These are phyloP conservation scores for Hirsutella rhossiliensis DNA, from an alignment of 2,329 filamentous ascomycete species.

Conservation along the genomic window DNA sequence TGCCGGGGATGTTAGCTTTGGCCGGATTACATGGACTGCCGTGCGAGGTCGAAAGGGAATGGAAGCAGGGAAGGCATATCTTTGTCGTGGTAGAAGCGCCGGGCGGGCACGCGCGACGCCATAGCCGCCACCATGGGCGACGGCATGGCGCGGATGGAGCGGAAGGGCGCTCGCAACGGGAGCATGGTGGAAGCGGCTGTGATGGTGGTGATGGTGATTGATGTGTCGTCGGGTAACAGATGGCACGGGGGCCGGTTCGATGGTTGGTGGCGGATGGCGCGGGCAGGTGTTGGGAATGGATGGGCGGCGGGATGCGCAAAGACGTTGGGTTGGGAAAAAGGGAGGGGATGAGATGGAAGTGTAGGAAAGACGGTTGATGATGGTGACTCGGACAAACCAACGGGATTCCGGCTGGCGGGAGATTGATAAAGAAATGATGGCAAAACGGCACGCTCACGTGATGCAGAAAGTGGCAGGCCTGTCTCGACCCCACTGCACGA, in stretches of 20 bases:
- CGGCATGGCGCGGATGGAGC: slow-evolving; percentile 6
- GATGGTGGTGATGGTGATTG: background rate
- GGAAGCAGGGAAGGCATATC: too few species aligned
- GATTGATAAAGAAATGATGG: slow-evolving; percentile 3
- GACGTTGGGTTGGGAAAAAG: too few species aligned
- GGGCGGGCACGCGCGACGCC: slow-evolving; percentile 20
- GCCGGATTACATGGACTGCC: too few species aligned
- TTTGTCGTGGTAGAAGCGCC: slow-evolving; percentile 37
- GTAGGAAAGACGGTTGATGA: too few species aligned
- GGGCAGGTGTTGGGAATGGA: too few species aligned
- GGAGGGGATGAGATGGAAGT: too few species aligned
- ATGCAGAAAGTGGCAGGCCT: background rate
- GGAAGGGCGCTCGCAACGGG: slow-evolving; percentile 6
- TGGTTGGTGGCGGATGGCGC: too few species aligned
- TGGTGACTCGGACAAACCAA: too few species aligned
- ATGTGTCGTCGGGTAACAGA: background rate
- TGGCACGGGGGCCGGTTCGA: background rate
- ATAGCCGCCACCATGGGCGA: slow-evolving; percentile 5
- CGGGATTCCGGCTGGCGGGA: background rate
- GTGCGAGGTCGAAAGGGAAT: too few species aligned
- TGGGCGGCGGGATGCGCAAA: too few species aligned
- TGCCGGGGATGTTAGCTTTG: slow-evolving; percentile 5
- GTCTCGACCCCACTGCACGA: background rate
- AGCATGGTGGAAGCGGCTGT: slow-evolving; percentile 4
- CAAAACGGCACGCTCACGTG: background rate